Evolutionary conservation across 495 filamentous ascomycete species (phyloP).

Genomic region (Wilcoxina mikolae): DNA sequence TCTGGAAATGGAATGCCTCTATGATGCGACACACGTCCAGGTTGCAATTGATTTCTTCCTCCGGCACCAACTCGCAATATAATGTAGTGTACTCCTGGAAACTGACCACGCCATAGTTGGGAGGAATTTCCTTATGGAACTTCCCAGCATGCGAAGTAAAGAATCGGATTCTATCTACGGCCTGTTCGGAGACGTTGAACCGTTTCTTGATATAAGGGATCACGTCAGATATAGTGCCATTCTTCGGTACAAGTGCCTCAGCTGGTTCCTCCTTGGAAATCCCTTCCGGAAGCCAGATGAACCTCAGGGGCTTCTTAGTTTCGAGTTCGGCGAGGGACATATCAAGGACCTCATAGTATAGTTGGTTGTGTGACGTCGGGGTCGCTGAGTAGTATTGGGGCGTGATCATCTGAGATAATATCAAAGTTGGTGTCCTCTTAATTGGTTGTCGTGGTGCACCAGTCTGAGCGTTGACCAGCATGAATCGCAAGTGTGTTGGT

Average conservation of each 20-base stretch:
- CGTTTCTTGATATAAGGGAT: conserved; percentile 62
- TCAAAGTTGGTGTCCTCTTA: conserved; percentile 53
- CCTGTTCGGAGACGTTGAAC: conserved; percentile 58
- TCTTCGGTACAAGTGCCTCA: conserved; percentile 73
- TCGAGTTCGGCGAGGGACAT: conserved; percentile 87
- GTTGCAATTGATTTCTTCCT: conserved; percentile 46
- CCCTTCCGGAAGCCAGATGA: conserved; percentile 77
- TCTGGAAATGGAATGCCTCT: conserved; percentile 79
- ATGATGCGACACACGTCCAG: conserved; percentile 50
- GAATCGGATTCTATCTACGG: conserved; percentile 50
- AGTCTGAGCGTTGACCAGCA: conserved; percentile 57
- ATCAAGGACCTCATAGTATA: conserved; percentile 86
- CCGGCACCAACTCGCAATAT: conserved; percentile 63
- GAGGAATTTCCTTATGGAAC: conserved; percentile 55
- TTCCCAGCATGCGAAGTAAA: conserved; percentile 68
- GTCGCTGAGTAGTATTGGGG: conserved; percentile 40
- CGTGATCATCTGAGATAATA: conserved; percentile 53
- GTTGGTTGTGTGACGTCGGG: conserved; percentile 40
- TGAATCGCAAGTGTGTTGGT: conserved; percentile 78
- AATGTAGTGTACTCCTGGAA: conserved; percentile 77
- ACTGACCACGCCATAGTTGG: conserved; percentile 48
- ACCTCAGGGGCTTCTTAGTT: conserved; percentile 66
- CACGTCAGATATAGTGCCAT: conserved; percentile 61
- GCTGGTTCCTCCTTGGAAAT: conserved; percentile 73
- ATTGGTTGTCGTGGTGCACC: conserved; percentile 61